Base-by-base conservation (phyloP, 2,329 filamentous ascomycete species). In the Phyllosticta capitalensis region DNA sequence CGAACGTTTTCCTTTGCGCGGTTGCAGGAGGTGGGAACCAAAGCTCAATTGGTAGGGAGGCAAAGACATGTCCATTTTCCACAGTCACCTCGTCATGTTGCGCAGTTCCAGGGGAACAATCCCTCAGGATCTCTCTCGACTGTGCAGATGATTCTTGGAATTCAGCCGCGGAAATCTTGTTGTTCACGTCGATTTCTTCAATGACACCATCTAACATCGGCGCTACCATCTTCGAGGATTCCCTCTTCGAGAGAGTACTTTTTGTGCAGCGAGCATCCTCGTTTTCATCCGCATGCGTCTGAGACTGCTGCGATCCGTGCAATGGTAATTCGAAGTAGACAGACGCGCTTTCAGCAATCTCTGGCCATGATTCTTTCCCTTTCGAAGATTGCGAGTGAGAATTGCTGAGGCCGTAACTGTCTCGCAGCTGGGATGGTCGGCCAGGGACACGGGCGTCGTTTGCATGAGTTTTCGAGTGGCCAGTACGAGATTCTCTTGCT, bases 21-120 rank as follows among this genome's bases (percentile, higher is more conserved):
- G 26, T 56, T 2, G 63, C 59, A 0, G 70, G 67, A 12, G 64
- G 19, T n/a, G 69, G 68, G 24, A 71, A 62, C 24, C 66, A 65
- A 7, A 66, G 65, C 54, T 68, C 63, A 3, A 63, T 26, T 17
- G 67, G 64, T 5, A 72, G 62, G 7, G 58, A 28, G 12, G 56
- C 56, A 28, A 71, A 71, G 54, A 68, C 64, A 6, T 65, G 49
- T 17, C 28, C 9, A 5, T 5, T 1, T 28, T n/a, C n/a, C 17
- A 14, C 14, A n/a, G 17, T 12, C 5, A n/a, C 38, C 4, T 45
- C n/a, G 3, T 45, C 6, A 12, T 12, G 3, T 45, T 17, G 14
- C n/a, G 14, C 38, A n/a, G 38, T 45, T n/a, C 6, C 38, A 17
- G 17, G n/a, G n/a, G 14, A 2, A 2, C 4, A 14, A 2, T 45